Evolutionary conservation across 2,329 filamentous ascomycete genomes (phyloP).

Genomic region (Nigrospora sphaerica): DNA sequence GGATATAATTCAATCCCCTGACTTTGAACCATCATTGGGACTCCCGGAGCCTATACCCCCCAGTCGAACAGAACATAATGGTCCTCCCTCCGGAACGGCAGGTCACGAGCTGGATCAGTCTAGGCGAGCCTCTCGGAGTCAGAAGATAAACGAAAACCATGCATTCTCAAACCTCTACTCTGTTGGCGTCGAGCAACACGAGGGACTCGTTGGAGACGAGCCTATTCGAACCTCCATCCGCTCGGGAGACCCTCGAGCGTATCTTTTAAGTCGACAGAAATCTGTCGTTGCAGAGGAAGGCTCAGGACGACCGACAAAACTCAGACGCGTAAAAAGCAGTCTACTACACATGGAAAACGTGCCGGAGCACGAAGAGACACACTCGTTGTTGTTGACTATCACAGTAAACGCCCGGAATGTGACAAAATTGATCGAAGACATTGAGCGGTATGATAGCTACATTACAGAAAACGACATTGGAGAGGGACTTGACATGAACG

Average conservation of each 20-base stretch:
- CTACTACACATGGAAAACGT: constrained; percentile 20
- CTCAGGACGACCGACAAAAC: constrained; percentile 9
- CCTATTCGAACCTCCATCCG: constrained; percentile 18
- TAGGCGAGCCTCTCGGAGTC: not conserved
- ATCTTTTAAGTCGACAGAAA: constrained; percentile 23
- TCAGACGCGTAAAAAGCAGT: constrained; percentile 18
- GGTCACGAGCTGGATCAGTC: not conserved
- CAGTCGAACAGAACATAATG: not conserved
- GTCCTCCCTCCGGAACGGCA: not conserved
- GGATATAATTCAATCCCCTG: not conserved
- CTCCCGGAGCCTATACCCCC: not conserved
- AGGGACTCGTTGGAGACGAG: constrained; percentile 6
- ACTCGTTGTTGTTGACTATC: constrained; percentile 7
- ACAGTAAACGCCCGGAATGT: constrained; percentile 7
- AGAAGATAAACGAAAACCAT: not conserved
- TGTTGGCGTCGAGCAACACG: constrained; percentile 1
- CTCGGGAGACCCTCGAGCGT: constrained; percentile 20
- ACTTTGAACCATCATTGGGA: not conserved
- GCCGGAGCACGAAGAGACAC: constrained; percentile 10
- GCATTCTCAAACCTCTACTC: constrained; percentile 6
- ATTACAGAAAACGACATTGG: constrained; percentile 11
- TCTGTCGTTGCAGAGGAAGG: constrained; percentile 13
- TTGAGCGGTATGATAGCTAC: constrained; percentile 16
- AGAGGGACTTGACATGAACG: constrained; percentile 18
- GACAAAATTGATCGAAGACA: constrained; percentile 1